A percentile compares a stretch with the other conserved stretches of the same genome.
Conservation (phyloP, 2,329 filamentous ascomycete genomes). For the Penicillium corylophilum region DNA sequence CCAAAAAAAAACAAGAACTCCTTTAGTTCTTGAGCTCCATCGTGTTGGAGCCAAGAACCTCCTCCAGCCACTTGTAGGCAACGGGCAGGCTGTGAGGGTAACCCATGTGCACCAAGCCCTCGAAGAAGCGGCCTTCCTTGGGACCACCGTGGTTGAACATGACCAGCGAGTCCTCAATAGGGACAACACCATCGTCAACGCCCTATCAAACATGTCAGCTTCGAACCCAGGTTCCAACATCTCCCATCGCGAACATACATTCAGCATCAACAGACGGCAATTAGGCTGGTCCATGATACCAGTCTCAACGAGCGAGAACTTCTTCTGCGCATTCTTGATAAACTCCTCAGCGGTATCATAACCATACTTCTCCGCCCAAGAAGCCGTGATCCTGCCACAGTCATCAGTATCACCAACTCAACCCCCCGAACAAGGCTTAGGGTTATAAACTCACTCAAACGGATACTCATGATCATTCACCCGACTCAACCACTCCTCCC, state of each 20-base stretch:
- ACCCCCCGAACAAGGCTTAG: too few species aligned
- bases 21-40: slow-evolving; percentile 25
- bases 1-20: background rate
- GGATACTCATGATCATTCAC: slow-evolving; percentile 68
- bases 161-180: slow-evolving; percentile 66
- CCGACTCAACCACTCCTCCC: slow-evolving; percentile 58
- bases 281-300: slow-evolving; percentile 58
- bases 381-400: slow-evolving; percentile 48
- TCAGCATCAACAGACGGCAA: slow-evolving; percentile 60
- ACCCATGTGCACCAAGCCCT: slow-evolving; percentile 64
- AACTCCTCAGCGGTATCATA: slow-evolving; percentile 59
- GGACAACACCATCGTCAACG: slow-evolving; percentile 63
- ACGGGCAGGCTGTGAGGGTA: slow-evolving; percentile 53
- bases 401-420: background rate
- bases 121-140: slow-evolving; percentile 65
- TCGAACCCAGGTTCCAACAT: background rate
- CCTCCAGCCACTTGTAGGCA: slow-evolving; percentile 41
- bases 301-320: slow-evolving; percentile 62
- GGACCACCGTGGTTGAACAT: slow-evolving; percentile 64
- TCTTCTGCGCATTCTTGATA: slow-evolving; percentile 54
- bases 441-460: slow-evolving; percentile 46
- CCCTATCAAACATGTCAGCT: slow-evolving; percentile 44
- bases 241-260: slow-evolving; percentile 43
- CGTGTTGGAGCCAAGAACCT: slow-evolving; percentile 20
- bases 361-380: slow-evolving; percentile 63